Evolutionary conservation across 2,329 filamentous ascomycete genomes (phyloP).

Genomic region (Cryphonectria carpinicola): DNA sequence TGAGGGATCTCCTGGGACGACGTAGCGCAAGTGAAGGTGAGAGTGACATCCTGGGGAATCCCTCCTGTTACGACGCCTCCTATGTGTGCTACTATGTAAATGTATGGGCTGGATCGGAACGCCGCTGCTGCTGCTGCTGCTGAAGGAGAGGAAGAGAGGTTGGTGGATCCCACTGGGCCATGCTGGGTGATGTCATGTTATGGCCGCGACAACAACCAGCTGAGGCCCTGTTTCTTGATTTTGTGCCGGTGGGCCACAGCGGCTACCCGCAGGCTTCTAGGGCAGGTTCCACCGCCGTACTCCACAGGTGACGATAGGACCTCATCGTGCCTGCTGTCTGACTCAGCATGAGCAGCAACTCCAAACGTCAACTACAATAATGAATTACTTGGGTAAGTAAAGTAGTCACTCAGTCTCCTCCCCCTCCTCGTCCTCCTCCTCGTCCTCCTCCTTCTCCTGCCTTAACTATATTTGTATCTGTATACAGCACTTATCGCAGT

Average conservation of each 20-base stretch:
- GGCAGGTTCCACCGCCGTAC: neutral
- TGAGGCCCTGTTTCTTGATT: constrained; percentile 11
- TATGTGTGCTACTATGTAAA: neutral
- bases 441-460: no score
- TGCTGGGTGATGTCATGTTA: constrained; percentile 17
- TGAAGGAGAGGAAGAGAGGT: neutral
- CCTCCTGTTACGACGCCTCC: neutral
- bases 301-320: neutral
- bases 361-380: neutral
- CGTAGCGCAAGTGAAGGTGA: neutral
- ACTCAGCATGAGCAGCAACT: neutral
- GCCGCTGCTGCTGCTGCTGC: neutral
- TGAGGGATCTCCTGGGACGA: neutral
- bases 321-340: neutral
- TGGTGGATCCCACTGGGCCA: neutral
- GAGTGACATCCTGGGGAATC: neutral
- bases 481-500: no score
- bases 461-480: no score
- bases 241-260: neutral
- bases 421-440: no score
- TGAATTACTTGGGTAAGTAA: neutral
- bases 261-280: neutral
- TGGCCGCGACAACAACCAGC: neutral
- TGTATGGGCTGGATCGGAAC: neutral
- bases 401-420: no score